A percentile compares a stretch with the other conserved stretches of the same genome.
Evolutionary conservation across 2,329 filamentous ascomycete species (phyloP).

Genomic region (Byssoonygena ceratinophila): DNA sequence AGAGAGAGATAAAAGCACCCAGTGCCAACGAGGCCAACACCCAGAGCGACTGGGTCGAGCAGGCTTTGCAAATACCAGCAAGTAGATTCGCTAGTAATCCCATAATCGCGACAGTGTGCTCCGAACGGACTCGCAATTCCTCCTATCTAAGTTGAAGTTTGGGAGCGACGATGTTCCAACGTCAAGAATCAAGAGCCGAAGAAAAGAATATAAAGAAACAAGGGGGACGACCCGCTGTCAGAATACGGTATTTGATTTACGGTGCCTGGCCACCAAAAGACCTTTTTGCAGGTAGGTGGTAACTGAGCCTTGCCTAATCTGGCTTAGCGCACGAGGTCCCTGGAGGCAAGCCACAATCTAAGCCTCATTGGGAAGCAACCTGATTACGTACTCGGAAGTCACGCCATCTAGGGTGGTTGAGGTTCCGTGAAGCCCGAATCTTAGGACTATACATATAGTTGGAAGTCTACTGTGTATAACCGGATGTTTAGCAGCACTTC

Average conservation of each 20-base stretch:
- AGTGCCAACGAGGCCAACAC: conserved; percentile 37
- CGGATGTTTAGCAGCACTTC: too few relatives aligned
- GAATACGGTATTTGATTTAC: not conserved
- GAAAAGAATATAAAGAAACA: not conserved
- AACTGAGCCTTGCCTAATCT: not conserved
- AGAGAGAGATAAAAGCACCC: conserved; percentile 41
- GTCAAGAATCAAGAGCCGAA: too few relatives aligned
- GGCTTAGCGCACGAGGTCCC: not conserved
- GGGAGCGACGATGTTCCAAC: too few relatives aligned
- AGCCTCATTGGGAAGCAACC: not conserved
- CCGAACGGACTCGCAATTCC: not conserved
- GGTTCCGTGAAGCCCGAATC: too few relatives aligned
- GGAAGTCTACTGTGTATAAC: too few relatives aligned
- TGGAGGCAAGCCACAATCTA: not conserved
- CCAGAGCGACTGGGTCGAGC: conserved; percentile 38
- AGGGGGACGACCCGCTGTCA: not conserved
- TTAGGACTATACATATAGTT: too few relatives aligned
- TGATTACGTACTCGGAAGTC: not conserved
- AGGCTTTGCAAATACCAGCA: conserved; percentile 37
- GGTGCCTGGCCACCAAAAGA: not conserved
- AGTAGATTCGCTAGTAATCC: conserved; percentile 42
- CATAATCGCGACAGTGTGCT: conserved; percentile 29
- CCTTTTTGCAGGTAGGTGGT: not conserved
- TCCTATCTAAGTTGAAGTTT: not conserved
- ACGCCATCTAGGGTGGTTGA: not conserved